Base-by-base conservation (phyloP, 129 eudicot genomes). In the Saposhnikovia divaricata region DNA sequence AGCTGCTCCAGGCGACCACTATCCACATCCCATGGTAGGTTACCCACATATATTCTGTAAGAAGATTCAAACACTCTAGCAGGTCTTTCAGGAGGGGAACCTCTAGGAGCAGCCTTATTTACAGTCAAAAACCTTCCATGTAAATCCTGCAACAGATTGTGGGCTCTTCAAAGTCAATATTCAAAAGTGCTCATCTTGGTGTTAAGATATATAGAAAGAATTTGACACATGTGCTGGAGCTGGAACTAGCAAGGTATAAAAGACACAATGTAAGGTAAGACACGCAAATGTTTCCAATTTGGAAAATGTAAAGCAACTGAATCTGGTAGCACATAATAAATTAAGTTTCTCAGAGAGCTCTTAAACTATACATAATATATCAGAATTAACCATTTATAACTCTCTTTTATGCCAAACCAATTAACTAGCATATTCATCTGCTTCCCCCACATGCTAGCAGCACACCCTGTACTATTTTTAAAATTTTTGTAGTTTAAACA, bases 61-160 rank as follows among this genome's bases (percentile, higher is more conserved):
- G 85, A 37, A 69, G 88, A 74, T 53, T 45, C 89, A 46, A 79
- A 85, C 43, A 68, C 84, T 70, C 89, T 61, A 46, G 84, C 71
- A 15, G 80, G 78, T 50, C 88, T 81, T 81, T 85, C 93, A 0
- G 88, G 87, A 37, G 81, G 85, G 27, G 91, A 69, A 34, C 93
- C 91, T 80, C 88, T 87, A 76, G 93, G 93, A 40, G 93, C 85
- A 77, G 93, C 93, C 82, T 87, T 89, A 78, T 87, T 87, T 73
- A 89, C 91, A 71, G 88, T 85, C 79, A 89, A 78, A 38, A 82
- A 76, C 77, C 93, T 89, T 76, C 91, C 93, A 76, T 76, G 80
- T 55, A 87, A 19, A 46, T 87, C 93, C 93, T 89, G 87, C 79
- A 31, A 14, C 25, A 80, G 21, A 72, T 70, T 77, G 48, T 46